Conservation (phyloP, 768 basidiomycete species). For the Xerocomellus dryophilus region DNA sequence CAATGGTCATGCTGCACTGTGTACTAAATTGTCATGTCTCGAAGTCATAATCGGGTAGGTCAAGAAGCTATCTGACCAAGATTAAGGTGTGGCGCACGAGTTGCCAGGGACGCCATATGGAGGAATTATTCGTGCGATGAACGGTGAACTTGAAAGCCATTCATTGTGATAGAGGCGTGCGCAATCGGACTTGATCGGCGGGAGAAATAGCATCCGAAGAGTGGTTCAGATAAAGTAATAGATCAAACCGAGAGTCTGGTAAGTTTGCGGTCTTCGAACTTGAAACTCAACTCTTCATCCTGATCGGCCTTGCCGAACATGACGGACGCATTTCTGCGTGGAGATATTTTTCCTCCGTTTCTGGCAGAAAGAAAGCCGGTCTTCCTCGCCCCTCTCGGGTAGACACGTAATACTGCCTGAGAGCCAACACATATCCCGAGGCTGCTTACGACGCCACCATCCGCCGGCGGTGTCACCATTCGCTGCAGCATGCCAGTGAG, state of each 20-base stretch:
- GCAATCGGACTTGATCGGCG: slow-evolving; percentile 36
- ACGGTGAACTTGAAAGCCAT: slow-evolving; percentile 9
- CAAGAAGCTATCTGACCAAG: slow-evolving; percentile 7
- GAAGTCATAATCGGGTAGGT: slow-evolving; percentile 1
- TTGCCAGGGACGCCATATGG: slow-evolving; percentile 14
- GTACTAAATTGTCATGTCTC: not conserved
- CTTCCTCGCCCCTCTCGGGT: not conserved
- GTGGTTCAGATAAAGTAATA: slow-evolving; percentile 29
- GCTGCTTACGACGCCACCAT: slow-evolving; percentile 3
- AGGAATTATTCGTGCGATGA: slow-evolving; percentile 7
- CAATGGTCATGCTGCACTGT: not conserved
- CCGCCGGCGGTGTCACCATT: too few relatives aligned
- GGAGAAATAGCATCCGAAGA: slow-evolving; percentile 27
- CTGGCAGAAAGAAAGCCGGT: slow-evolving; percentile 21
- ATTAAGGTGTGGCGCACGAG: slow-evolving; percentile 12
- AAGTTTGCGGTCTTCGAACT: slow-evolving; percentile 32
- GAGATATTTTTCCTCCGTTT: slow-evolving; percentile 26
- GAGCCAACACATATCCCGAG: not conserved
- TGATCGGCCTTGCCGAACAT: slow-evolving; percentile 31
- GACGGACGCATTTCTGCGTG: slow-evolving; percentile 25
- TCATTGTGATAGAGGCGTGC: slow-evolving; percentile 20
- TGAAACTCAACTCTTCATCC: slow-evolving; percentile 31
- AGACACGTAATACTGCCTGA: slow-evolving; percentile 27
- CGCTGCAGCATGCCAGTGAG: not conserved
- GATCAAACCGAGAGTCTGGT: slow-evolving; percentile 27